Evolutionary conservation across 495 filamentous ascomycete genomes (phyloP), one percentile per base, ranked within the genome.

Genomic region (Hyaloscypha hepaticicola): DNA sequence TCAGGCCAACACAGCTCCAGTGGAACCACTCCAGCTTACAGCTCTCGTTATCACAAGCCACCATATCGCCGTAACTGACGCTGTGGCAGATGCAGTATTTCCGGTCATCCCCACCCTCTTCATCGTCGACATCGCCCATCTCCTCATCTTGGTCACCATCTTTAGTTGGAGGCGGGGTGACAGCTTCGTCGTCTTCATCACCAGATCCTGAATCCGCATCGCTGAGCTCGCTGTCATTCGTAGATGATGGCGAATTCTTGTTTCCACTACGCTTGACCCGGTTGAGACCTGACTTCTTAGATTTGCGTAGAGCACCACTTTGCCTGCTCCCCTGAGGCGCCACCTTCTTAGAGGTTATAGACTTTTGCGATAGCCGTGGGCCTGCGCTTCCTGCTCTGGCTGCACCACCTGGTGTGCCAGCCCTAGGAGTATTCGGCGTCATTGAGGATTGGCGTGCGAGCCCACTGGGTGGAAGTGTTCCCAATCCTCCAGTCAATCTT

Each of bases 21-120:
- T 99, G 95, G 76, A 99, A 99, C 95, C 95, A 99, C 78, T 98
- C 94, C 74, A 87, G 95, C 26, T 89, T 86, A 78, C 95, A 99
- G 61, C 88, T 82, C 51, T 91, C 88, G 68, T 98, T 97, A 77
- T 99, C 95, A 76, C 95, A 99, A 3, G 92, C 95, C 31, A 99
- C 94, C 95, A 99, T 99, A 72, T 97, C 91, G 48, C 95, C 95
- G 78, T 90, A 94, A 75, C 90, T 96, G 63, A 97, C 90, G 67
- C 88, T 90, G 72, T 95, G 90, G 75, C 95, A 99, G 27, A 88
- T 84, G 77, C 95, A 99, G 75, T 99, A 99, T 65, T 93, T 90
- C 71, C 86, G 87, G 53, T 91, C 88, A 77, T 98, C 94, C 60
- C 90, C 88, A 52, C 88, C 92, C 33, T 94, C 92, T 49, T 96